Evolutionary conservation across 257 asterid species (phyloP).

Genomic region (Solanum okadae): DNA sequence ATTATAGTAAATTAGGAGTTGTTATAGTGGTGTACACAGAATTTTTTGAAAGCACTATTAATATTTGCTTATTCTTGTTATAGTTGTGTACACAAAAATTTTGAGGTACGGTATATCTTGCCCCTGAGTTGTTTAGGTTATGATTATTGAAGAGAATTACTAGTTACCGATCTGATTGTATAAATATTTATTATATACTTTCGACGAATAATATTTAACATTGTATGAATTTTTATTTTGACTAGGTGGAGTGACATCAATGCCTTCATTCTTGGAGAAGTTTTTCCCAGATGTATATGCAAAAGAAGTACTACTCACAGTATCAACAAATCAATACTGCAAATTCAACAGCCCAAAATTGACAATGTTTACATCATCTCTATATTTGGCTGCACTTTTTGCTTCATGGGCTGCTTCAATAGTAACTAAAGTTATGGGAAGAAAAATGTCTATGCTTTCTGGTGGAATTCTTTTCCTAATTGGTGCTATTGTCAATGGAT

Average conservation of each 20-base stretch:
- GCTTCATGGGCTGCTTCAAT: slow-evolving; percentile 54
- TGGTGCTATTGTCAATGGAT: slow-evolving; percentile 66
- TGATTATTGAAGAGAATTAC: no score
- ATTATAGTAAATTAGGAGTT: no score
- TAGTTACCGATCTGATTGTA: background rate
- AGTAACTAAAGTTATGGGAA: slow-evolving; percentile 54
- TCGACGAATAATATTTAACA: background rate
- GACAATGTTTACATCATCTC: slow-evolving; percentile 74
- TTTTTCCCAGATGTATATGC: slow-evolving; percentile 54
- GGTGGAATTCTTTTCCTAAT: slow-evolving; percentile 60
- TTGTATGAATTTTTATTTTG: background rate
- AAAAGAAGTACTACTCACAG: slow-evolving; percentile 28
- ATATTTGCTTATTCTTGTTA: background rate
- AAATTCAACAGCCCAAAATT: slow-evolving; percentile 59
- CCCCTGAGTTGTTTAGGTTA: no score
- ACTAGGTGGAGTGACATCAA: slow-evolving; percentile 79
- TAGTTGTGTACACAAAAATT: no score
- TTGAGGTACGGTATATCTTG: no score
- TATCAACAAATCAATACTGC: slow-evolving; percentile 66
- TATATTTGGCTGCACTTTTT: slow-evolving; percentile 64
- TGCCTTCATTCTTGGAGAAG: slow-evolving; percentile 53
- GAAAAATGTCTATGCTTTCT: slow-evolving; percentile 61
- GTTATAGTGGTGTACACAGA: background rate
- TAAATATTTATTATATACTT: background rate
- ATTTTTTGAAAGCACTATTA: no score